phyloP scores from a whole-genome alignment of 139 green algal species.

The Closterium sp. region DNA sequence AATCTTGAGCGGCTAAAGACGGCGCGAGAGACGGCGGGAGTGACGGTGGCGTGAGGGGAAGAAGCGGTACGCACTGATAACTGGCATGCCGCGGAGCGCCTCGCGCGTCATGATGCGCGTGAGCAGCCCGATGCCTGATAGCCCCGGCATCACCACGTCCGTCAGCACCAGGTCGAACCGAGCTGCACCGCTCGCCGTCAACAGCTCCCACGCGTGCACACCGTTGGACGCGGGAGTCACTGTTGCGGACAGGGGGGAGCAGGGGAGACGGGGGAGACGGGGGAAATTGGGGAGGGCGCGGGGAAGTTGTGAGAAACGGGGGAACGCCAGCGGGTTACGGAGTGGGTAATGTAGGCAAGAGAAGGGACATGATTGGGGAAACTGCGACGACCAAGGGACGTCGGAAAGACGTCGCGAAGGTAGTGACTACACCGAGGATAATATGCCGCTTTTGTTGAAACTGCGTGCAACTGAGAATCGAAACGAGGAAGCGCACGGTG shows the following conservation, averaged over 20 bases:
- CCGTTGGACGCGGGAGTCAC: conserved; percentile 37
- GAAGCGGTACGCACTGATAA: conserved; percentile 45
- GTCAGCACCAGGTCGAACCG: conserved; percentile 54
- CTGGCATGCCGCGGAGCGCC: conserved; percentile 23
- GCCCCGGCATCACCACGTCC: conserved; percentile 50
- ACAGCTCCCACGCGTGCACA: conserved; percentile 33
- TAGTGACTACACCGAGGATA: too few species aligned
- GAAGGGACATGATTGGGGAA: not conserved
- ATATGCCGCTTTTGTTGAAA: not conserved
- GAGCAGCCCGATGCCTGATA: conserved; percentile 48
- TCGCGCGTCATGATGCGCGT: conserved; percentile 47
- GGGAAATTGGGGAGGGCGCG: too few species aligned
- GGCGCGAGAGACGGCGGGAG: not conserved
- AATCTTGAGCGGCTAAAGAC: not conserved
- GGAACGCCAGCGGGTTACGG: too few species aligned
- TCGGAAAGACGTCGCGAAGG: not conserved
- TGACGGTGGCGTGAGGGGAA: not conserved
- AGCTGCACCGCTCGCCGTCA: conserved; percentile 6
- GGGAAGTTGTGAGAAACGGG: not conserved
- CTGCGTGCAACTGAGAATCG: not conserved
- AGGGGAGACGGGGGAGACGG: not conserved
- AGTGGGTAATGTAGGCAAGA: not conserved
- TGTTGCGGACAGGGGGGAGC: not conserved
- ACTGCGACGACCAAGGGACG: too few species aligned
- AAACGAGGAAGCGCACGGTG: not conserved